These are phyloP conservation scores for Aphanomyces cochlioides DNA, from an alignment of 352 stramenopile genomes.

Conservation along the genomic window DNA sequence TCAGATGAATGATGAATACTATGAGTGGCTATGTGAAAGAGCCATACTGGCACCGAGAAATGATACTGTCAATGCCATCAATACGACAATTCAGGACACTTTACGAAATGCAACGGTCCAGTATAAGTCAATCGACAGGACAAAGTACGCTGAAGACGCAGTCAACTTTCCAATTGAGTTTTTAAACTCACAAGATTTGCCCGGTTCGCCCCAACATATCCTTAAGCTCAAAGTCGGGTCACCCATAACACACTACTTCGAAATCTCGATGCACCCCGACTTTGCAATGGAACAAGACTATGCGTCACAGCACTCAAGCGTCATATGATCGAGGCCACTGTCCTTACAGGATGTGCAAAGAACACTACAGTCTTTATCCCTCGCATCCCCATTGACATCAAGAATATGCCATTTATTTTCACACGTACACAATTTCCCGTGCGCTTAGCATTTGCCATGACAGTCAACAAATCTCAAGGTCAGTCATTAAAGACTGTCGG, in stretches of 20 bases:
- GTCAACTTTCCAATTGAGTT: constrained; percentile 28
- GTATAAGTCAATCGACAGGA: too few relatives aligned
- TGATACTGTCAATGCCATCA: too few relatives aligned
- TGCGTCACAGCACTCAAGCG: constrained; percentile 26
- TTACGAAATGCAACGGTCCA: too few relatives aligned
- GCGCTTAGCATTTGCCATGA: constrained; percentile 34
- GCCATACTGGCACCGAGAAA: too few relatives aligned
- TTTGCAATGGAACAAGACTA: constrained; percentile 34
- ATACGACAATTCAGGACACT: too few relatives aligned
- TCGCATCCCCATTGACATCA: constrained; percentile 32
- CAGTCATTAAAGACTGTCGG: constrained; percentile 31
- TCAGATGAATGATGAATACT: too few relatives aligned
- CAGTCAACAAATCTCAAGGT: constrained; percentile 36
- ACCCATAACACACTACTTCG: constrained; percentile 29
- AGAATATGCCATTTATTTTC: constrained; percentile 28
- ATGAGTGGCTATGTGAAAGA: too few relatives aligned
- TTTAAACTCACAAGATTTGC: constrained; percentile 29
- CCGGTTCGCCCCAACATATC: constrained; percentile 30
- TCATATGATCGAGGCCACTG: constrained; percentile 18
- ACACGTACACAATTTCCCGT: constrained; percentile 34
- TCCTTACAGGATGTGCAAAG: constrained; percentile 25
- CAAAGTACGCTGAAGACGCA: too few relatives aligned
- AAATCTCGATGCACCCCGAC: constrained; percentile 27
- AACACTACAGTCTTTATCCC: constrained; percentile 19
- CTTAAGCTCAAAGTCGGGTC: constrained; percentile 31